These are phyloP conservation scores for Geotrichum armillariae DNA, from an alignment of 1,139 yeast species.

Conservation along the genomic window DNA sequence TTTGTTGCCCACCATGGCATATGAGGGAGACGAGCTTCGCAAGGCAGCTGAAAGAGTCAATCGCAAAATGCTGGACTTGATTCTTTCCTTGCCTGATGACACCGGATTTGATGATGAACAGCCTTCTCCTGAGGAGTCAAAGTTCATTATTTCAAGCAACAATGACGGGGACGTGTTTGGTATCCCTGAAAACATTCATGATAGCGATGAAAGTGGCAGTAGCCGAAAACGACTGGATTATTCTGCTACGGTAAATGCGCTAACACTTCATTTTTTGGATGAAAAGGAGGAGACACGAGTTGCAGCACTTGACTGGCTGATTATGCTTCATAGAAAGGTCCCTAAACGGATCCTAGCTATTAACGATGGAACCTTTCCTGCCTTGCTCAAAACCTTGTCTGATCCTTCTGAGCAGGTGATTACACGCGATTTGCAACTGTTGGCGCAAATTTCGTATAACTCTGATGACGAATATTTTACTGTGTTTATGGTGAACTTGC, in stretches of 20 bases:
- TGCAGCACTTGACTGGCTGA: conserved; percentile 89
- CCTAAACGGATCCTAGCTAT: conserved; percentile 59
- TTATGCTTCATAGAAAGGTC: conserved; percentile 73
- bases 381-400: conserved; percentile 74
- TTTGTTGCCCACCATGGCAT: conserved; percentile 56
- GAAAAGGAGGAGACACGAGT: conserved; percentile 81
- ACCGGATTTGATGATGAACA: conserved; percentile 16
- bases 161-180: conserved; percentile 32
- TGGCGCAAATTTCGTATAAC: conserved; percentile 76
- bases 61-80: conserved; percentile 49
- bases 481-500: conserved; percentile 69
- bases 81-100: conserved; percentile 38
- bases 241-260: conserved; percentile 57
- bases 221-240: conserved; percentile 46
- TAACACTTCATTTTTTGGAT: conserved; percentile 60
- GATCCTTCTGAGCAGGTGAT: conserved; percentile 88
- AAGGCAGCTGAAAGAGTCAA: conserved; percentile 58
- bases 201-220: conserved; percentile 11
- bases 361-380: conserved; percentile 69
- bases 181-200: not conserved
- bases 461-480: conserved; percentile 78
- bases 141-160: conserved; percentile 25
- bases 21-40: conserved; percentile 51
- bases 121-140: conserved; percentile 22
- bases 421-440: conserved; percentile 68